Percentiles rank a stretch among this genome's conserved stretches.
phyloP scores from a whole-genome alignment of 1,284 basidiomycete genomes.

The Earliella scabrosa region DNA sequence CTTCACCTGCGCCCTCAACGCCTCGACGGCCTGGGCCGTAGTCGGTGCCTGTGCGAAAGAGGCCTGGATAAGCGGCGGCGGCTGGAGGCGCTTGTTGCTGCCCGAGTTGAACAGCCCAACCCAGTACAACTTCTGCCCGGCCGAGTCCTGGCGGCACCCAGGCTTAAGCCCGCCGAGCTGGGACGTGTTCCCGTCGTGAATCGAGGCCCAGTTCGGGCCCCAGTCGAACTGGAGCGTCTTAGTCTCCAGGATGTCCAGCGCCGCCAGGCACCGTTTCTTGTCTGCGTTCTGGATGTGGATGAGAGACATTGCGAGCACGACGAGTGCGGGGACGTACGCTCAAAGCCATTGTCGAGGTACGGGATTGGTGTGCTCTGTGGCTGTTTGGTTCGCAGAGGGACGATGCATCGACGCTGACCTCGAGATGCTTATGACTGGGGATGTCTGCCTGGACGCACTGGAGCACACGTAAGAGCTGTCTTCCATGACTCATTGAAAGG shows the following conservation, averaged over 20 bases:
- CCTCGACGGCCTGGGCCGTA: neutral
- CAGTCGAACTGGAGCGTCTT: neutral
- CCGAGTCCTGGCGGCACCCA: neutral
- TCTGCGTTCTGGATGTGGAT: neutral
- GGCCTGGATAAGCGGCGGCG: neutral
- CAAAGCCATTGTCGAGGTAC: neutral
- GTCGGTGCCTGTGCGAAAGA: neutral
- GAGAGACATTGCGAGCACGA: neutral
- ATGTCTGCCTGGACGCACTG: no score
- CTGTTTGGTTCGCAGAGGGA: no score
- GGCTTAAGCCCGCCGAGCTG: slow-evolving; percentile 1
- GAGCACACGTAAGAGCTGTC: no score
- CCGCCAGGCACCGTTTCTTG: neutral
- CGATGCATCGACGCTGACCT: no score
- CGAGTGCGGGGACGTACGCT: neutral
- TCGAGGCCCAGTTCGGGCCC: neutral
- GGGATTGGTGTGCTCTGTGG: neutral
- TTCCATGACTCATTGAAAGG: no score
- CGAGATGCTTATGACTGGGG: no score
- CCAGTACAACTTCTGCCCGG: neutral
- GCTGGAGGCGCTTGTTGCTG: neutral
- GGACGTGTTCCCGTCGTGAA: slow-evolving; percentile 1
- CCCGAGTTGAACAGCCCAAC: neutral
- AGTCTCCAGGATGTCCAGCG: slow-evolving; percentile 1
- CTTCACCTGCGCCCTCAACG: neutral